phyloP scores from a whole-genome alignment of 2,329 filamentous ascomycete genomes.

The Aspergillus sp. region DNA sequence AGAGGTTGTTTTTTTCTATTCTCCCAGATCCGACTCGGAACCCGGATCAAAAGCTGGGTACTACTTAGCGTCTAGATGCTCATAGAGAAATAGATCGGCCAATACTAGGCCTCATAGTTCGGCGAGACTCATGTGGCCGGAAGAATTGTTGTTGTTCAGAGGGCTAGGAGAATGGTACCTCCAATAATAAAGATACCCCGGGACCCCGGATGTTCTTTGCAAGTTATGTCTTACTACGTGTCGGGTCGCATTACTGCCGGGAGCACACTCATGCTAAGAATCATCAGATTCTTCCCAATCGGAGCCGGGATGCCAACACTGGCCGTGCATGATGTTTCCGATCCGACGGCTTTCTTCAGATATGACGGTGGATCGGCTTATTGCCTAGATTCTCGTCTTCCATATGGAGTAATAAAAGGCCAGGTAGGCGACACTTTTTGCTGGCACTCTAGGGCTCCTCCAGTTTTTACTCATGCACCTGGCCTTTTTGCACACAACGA shows the following conservation, averaged over 20 bases:
- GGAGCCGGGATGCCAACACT: not conserved
- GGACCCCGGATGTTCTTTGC: slow-evolving; percentile 3
- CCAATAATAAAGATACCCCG: not conserved
- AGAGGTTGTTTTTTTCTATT: not conserved
- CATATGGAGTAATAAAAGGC: not conserved
- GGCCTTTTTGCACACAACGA: not conserved
- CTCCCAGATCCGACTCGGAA: not conserved
- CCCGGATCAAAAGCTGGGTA: not conserved
- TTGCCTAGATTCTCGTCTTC: not conserved
- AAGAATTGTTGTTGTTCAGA: not conserved
- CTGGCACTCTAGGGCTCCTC: not conserved
- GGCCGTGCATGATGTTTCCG: not conserved
- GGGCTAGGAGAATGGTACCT: not conserved
- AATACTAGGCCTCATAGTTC: not conserved
- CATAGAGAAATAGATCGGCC: not conserved
- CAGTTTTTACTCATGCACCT: not conserved
- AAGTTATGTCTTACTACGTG: not conserved
- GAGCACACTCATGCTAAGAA: not conserved
- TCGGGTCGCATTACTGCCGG: not conserved
- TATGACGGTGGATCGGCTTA: not conserved
- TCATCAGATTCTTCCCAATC: not conserved
- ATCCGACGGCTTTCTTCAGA: not conserved
- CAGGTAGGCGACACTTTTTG: not conserved
- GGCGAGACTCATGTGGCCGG: not conserved
- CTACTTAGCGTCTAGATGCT: not conserved